These are phyloP conservation scores for Meyerozyma athensensis DNA, from an alignment of 1,139 yeast species.

Conservation along the genomic window DNA sequence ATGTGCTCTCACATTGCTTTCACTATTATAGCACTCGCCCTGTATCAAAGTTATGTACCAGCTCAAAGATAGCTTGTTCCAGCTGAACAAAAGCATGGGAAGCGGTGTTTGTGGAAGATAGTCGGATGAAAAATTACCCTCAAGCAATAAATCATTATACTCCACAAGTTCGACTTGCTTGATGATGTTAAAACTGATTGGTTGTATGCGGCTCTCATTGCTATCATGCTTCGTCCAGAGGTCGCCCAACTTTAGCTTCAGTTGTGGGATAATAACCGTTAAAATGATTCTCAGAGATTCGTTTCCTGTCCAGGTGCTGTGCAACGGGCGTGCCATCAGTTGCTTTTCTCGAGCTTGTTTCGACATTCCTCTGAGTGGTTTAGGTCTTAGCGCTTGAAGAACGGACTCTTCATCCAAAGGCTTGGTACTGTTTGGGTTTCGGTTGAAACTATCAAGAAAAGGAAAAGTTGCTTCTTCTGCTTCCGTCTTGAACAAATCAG, in stretches of 20 bases:
- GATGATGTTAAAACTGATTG: conserved; percentile 33
- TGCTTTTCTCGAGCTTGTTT: conserved; percentile 54
- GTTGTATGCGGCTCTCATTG: conserved; percentile 17
- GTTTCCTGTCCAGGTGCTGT: conserved; percentile 58
- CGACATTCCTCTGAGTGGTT: conserved; percentile 61
- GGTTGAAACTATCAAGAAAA: too few relatives aligned
- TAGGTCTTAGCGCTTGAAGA: conserved; percentile 33
- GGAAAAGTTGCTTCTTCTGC: not conserved
- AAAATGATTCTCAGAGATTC: conserved; percentile 44
- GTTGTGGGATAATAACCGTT: conserved; percentile 36
- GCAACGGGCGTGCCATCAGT: conserved; percentile 46
- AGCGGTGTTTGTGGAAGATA: conserved; percentile 35
- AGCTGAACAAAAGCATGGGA: conserved; percentile 49
- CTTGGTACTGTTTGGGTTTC: not conserved
- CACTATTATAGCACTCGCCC: conserved; percentile 54
- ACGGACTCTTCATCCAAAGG: conserved; percentile 16
- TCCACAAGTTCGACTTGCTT: conserved; percentile 34
- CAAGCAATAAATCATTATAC: conserved; percentile 20
- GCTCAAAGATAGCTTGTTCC: conserved; percentile 64
- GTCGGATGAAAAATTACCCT: conserved; percentile 26
- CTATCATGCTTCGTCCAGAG: conserved; percentile 19
- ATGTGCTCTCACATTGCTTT: conserved; percentile 21
- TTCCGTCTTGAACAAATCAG: not conserved
- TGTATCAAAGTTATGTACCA: conserved; percentile 75
- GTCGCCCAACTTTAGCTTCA: conserved; percentile 33